These are phyloP conservation scores for Amauroascus niger DNA, from an alignment of 2,329 filamentous ascomycete genomes.

Conservation along the genomic window DNA sequence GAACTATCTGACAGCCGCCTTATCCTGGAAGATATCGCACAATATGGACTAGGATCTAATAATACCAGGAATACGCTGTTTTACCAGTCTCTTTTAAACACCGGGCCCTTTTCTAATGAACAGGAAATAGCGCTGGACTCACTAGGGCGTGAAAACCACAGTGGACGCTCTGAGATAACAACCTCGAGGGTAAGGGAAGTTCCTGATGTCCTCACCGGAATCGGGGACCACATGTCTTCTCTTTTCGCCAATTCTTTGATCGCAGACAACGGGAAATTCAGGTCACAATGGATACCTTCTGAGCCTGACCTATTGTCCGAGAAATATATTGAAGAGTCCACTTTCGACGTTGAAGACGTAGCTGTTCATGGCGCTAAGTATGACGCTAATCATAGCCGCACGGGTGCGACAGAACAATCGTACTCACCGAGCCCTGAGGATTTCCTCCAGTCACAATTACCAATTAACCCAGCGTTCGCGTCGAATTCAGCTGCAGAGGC, in stretches of 20 bases:
- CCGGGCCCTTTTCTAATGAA: neutral
- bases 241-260: neutral
- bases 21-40: neutral
- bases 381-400: neutral
- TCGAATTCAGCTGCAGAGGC: neutral
- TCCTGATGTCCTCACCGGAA: constrained; percentile 21
- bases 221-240: constrained; percentile 20
- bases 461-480: constrained; percentile 11
- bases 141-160: neutral
- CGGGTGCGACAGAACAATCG: neutral
- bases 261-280: neutral
- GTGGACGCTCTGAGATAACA: neutral
- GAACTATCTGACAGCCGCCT: neutral
- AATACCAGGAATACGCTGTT: neutral
- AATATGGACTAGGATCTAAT: neutral
- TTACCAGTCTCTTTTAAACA: neutral
- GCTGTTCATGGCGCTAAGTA: neutral
- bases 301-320: neutral
- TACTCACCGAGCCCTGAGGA: neutral
- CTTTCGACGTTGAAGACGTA: constrained; percentile 15
- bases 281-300: neutral
- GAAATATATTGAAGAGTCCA: constrained; percentile 14
- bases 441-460: constrained; percentile 8
- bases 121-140: neutral
- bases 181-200: neutral